Evolutionary conservation across 345 rosid species (phyloP).

Genomic region (Syzygium grande): DNA sequence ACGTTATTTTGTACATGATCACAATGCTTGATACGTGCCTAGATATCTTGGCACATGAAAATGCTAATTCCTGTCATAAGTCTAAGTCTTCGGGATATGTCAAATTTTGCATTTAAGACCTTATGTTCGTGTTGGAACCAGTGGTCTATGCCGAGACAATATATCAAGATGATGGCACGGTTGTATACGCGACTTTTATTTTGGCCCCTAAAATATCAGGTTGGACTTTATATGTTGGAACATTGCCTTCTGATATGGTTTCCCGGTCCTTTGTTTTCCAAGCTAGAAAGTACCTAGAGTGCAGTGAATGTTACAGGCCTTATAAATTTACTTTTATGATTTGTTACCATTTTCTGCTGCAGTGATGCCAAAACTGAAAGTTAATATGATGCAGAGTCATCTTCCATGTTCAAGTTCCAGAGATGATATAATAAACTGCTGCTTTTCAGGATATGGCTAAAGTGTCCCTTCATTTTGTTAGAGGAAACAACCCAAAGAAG

Average conservation of each 20-base stretch:
- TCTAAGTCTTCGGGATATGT: background rate
- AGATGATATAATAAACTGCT: background rate
- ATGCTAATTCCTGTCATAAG: background rate
- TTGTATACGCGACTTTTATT: background rate
- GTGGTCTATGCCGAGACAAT: background rate
- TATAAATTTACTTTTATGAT: background rate
- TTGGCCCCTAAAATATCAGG: background rate
- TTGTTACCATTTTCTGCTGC: background rate
- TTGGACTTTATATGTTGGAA: background rate
- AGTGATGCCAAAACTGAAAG: background rate
- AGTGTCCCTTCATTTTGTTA: conserved; percentile 78
- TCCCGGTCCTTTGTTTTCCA: background rate
- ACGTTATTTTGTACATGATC: background rate
- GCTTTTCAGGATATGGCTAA: conserved; percentile 78
- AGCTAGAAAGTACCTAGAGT: background rate
- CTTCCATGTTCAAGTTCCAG: background rate
- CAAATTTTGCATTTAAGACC: background rate
- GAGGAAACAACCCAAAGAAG: conserved; percentile 63
- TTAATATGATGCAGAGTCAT: background rate
- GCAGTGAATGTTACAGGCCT: background rate
- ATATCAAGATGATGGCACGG: background rate
- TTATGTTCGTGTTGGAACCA: background rate
- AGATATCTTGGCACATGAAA: background rate
- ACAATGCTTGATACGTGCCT: background rate
- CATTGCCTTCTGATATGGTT: background rate